These are phyloP conservation scores for Candida glucosophila DNA, from an alignment of 1,139 yeast species.

Conservation along the genomic window DNA sequence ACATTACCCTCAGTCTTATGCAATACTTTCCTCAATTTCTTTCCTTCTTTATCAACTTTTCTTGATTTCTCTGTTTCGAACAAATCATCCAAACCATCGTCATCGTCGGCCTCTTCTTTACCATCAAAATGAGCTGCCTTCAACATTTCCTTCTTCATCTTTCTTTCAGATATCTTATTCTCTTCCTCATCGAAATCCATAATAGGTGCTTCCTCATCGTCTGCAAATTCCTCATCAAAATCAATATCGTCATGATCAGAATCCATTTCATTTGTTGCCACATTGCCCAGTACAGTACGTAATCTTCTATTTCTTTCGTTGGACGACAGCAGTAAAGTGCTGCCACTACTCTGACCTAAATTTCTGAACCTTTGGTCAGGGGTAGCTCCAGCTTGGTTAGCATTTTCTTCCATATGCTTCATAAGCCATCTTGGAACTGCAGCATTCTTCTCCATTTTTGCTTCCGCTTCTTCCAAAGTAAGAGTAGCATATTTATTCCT, in stretches of 20 bases:
- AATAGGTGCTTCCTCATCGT: constrained; percentile 97
- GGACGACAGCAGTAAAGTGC: neutral
- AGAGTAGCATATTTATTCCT: constrained; percentile 89
- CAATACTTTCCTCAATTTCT: constrained; percentile 73
- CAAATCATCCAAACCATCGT: constrained; percentile 55
- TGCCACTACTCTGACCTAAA: constrained; percentile 12
- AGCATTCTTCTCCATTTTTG: constrained; percentile 75
- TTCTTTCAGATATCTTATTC: constrained; percentile 78
- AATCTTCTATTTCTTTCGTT: constrained; percentile 26
- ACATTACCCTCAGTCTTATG: constrained; percentile 84
- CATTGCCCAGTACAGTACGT: constrained; percentile 48
- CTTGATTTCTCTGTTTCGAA: constrained; percentile 55
- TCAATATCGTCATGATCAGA: constrained; percentile 90
- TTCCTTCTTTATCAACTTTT: constrained; percentile 88
- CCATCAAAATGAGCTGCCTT: constrained; percentile 72
- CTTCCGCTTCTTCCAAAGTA: constrained; percentile 94
- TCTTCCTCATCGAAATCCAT: constrained; percentile 97
- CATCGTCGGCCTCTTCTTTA: constrained; percentile 48
- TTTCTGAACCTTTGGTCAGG: constrained; percentile 41
- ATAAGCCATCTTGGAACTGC: constrained; percentile 92
- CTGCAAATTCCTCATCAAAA: constrained; percentile 95
- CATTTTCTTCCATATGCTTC: constrained; percentile 74
- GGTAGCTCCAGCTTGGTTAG: constrained; percentile 34
- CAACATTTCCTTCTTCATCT: constrained; percentile 85
- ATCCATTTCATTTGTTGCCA: constrained; percentile 45